Evolutionary conservation across 2,329 filamentous ascomycete genomes (phyloP), one percentile per base, ranked within the genome.

Genomic region (Microsporum ferrugineum): DNA sequence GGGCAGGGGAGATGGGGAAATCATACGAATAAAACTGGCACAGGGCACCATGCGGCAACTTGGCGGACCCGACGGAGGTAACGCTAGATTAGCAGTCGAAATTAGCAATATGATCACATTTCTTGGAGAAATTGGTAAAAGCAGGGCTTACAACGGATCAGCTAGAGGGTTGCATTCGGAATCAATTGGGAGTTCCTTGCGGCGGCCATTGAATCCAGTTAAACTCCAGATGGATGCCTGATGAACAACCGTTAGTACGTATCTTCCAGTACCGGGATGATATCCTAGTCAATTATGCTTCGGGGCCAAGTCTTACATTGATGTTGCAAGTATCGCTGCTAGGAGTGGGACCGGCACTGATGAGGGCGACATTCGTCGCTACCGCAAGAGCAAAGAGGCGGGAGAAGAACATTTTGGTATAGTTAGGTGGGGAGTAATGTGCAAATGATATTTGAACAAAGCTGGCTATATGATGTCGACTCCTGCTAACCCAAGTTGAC

Each of bases 151-250:
- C 49, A 55, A 55, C 36, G 49, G 49, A 36, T 55, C 49, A 36
- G 49, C 49, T 17, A 55, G 33, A 36, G 49, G 49, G 23, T 55
- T 55, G 31, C 49, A 55, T 17, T 55, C 49, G 14, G 49, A 36
- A 55, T 55, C 49, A 55, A 55, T 36, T 17, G 49, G 49, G 12
- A 55, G 31, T 36, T 55, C 49, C 49, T 55, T 55, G 49, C 49
- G 49, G 17, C 49, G 49, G 31, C 49, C 49, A n/a, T 55, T 55
- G 49, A 55, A 38, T 7, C 49, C 31, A 5, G 49, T 55, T 17
- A 55, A 14, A 17, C 49, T 55, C 14, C 31, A 55, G 49, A 55
- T 55, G 6, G 31, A 33, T 34, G 49, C 49, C 49, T 55, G 31
- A 7, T 7, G 3, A 3, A n/a, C 2, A 38, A 55, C 2, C 23